Evolutionary conservation across 139 green algal species (phyloP), one percentile per base, ranked within the genome.

Genomic region (Chlamydomonas sp.): DNA sequence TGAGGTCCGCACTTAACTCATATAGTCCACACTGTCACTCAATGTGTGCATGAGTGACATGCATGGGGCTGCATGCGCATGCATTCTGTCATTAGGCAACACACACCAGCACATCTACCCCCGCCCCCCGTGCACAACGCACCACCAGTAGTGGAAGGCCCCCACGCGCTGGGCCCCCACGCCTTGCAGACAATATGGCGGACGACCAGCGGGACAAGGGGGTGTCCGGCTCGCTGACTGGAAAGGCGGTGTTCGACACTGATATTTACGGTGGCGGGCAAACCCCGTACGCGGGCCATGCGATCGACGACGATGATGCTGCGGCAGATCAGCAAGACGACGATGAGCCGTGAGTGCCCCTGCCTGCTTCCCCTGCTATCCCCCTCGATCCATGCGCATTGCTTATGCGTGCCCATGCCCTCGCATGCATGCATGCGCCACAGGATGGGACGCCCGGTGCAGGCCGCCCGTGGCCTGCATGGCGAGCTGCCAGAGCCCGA

Each of bases 261-360:
- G 78, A 84, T 63, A 60, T 84, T 8, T 84, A 84, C 70, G 70
- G 73, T 31, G 49, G 35, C 3, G 30, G 13, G 0, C 58, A 80
- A n/a, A 38, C 36, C 3, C 38, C 24, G 10, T 79, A 80, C 33
- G 48, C 58, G 13, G 58, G 20, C 35, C 66, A 70, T 38, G 61
- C 72, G 2, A 64, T 83, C 5, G 69, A 79, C 4, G 74, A 81
- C 28, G 78, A 84, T 36, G 78, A 80, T 4, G 54, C 69, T 57
- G 75, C 80, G 28, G 33, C 65, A 26, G 73, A 80, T 3, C 37
- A 65, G 13, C 47, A 79, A 13, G 35, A 69, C 28, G 35, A 68
- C 16, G 47, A 72, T 63, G 71, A 65, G 10, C 38, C 61, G 58
- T 62, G 29, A 36, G 61, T 71, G 29, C 10, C n/a, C 4, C 5